A percentile compares a stretch with the other conserved stretches of the same genome.
phyloP scores from a whole-genome alignment of 768 basidiomycete species.

The Serendipita vermifera region DNA sequence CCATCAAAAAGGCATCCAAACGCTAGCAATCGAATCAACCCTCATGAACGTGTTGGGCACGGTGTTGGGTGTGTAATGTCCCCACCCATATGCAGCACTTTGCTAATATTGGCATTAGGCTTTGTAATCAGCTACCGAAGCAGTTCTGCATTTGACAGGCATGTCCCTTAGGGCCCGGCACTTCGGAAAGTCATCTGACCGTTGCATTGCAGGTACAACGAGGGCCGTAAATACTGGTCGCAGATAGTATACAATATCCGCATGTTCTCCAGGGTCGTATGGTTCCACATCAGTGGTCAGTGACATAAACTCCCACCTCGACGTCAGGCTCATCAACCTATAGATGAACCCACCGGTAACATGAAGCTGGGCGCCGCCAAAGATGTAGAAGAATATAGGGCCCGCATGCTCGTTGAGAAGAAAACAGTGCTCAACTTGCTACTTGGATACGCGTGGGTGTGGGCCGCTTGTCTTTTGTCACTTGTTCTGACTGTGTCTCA shows the following conservation, averaged over 20 bases:
- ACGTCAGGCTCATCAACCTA: too few species aligned
- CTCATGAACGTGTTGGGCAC: background rate
- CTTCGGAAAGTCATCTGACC: too few species aligned
- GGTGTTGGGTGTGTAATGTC: background rate
- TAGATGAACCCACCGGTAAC: background rate
- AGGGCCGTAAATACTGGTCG: background rate
- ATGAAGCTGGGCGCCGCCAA: background rate
- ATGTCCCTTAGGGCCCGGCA: too few species aligned
- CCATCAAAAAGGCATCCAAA: background rate
- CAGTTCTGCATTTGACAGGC: background rate
- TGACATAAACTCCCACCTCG: too few species aligned
- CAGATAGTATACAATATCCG: constrained; percentile 4
- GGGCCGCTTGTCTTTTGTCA: too few species aligned
- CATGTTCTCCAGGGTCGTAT: constrained; percentile 1
- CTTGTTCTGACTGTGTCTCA: too few species aligned
- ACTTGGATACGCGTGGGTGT: constrained; percentile 8
- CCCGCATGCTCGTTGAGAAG: constrained; percentile 9
- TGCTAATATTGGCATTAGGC: too few species aligned
- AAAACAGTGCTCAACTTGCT: constrained; percentile 8
- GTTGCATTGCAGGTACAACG: too few species aligned
- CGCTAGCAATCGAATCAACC: background rate
- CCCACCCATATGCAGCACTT: too few species aligned
- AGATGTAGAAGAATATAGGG: background rate
- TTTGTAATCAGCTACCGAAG: background rate
- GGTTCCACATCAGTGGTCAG: constrained; percentile 13